Base-by-base conservation (phyloP, 805 yeast genomes). In the Kodamaea restingae region DNA sequence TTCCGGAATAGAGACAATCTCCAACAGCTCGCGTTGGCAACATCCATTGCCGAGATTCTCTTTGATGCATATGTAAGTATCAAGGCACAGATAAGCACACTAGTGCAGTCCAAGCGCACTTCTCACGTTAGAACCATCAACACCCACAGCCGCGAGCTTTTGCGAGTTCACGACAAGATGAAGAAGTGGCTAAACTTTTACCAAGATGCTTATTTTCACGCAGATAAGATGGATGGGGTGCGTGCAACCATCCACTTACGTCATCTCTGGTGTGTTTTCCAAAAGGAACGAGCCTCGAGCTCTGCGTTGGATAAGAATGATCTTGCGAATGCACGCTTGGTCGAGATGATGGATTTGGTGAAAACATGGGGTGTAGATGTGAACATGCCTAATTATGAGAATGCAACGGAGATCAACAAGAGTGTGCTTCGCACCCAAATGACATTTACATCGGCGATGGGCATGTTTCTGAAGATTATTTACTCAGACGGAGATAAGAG, bases 371-470 rank as follows among this genome's bases (percentile, higher is more conserved):
- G 27, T 4, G 27, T 70, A 2, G 54, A 60, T 7, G 60, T 82
- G 0, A 50, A 58, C 0, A 78, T 75, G 55, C 70, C 78, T 1
- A 88, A 88, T 52, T 83, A 73, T 47, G 63, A 69, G 1, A 63
- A 71, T 40, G 76, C 90, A 11, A 81, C 87, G 2, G 62, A 69
- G 1, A 58, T 90, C 2, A 79, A 72, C 30, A 37, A 57, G 1
- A 61, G 67, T 1, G 66, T 75, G 4, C 69, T 86, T 7, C 70
- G 69, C 25, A 67, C 77, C 4, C 90, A 87, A 49, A 63, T 80
- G 14, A 81, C 90, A 2, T 85, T 87, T 36, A 67, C 85, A 10
- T 76, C 79, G 18, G 85, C 91, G 0, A 74, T 88, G 32, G 65
- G 82, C 0, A 71, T 80, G 9, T 84, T 85, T 49, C 72, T 86